Percentiles rank a stretch among this genome's conserved stretches.
Conservation (phyloP, 768 basidiomycete genomes). For the Boletellus ananas region DNA sequence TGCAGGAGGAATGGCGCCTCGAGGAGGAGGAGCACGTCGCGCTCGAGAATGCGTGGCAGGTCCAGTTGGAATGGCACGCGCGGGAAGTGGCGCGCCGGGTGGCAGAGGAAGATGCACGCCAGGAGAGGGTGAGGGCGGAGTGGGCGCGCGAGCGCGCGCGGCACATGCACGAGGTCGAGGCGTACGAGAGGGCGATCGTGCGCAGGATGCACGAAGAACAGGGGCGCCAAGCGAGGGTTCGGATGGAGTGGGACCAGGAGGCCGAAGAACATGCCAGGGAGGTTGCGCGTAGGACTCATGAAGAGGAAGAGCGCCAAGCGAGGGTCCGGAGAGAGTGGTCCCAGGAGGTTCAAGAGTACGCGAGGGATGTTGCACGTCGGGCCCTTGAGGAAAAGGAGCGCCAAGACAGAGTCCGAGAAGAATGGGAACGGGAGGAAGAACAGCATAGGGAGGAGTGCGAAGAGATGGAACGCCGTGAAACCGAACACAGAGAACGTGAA, state of each 20-base stretch:
- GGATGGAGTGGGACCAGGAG: slow-evolving; percentile 5
- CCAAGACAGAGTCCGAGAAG: neutral
- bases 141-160: slow-evolving; percentile 8
- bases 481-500: slow-evolving; percentile 1
- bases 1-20: slow-evolving; percentile 4
- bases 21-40: slow-evolving; percentile 3
- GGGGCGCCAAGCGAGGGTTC: slow-evolving; percentile 3
- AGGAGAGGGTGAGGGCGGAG: neutral
- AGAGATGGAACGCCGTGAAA: slow-evolving; percentile 11
- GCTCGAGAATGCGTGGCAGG: slow-evolving; percentile 4
- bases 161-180: neutral
- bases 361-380: neutral
- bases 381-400: slow-evolving; percentile 3
- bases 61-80: slow-evolving; percentile 11
- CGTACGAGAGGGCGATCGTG: neutral
- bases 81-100: neutral
- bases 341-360: slow-evolving; percentile 1
- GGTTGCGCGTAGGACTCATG: neutral
- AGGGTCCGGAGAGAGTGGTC: slow-evolving; percentile 3
- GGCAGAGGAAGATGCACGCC: slow-evolving; percentile 8
- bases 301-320: slow-evolving; percentile 9
- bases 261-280: neutral
- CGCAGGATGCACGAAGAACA: slow-evolving; percentile 3
- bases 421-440: slow-evolving; percentile 7
- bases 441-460: slow-evolving; percentile 6